Evolutionary conservation across 129 eudicot species (phyloP).

Genomic region (Saussurea involucrata): DNA sequence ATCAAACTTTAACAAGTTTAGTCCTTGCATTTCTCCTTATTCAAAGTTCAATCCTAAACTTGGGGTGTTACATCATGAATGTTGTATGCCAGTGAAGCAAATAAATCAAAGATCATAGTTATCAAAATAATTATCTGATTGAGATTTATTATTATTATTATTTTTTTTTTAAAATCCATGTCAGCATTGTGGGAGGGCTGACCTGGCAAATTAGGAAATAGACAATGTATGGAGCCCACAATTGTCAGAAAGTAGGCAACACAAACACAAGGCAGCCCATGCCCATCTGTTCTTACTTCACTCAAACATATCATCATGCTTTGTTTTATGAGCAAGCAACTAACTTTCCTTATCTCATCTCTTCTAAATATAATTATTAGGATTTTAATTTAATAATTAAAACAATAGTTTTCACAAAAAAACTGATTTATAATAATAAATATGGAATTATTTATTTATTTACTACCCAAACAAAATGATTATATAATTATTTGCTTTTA

Average conservation of each 20-base stretch:
- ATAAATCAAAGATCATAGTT: not conserved
- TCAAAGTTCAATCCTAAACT: not conserved
- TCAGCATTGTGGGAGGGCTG: slow-evolving; percentile 6
- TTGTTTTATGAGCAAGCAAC: slow-evolving; percentile 32
- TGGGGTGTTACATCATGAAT: not conserved
- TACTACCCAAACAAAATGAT: not conserved
- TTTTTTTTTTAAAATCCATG: not conserved
- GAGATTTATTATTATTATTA: not conserved
- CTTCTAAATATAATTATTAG: not conserved
- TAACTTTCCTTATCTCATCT: not conserved
- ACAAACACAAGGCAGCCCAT: slow-evolving; percentile 38
- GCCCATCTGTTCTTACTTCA: slow-evolving; percentile 25
- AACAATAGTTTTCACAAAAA: not conserved
- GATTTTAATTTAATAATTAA: not conserved
- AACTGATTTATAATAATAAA: not conserved
- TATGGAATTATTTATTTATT: not conserved
- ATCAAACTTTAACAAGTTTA: not conserved
- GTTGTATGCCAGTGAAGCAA: not conserved
- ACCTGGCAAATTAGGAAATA: slow-evolving; percentile 23
- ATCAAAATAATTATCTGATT: not conserved
- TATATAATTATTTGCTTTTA: not conserved
- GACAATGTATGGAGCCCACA: slow-evolving; percentile 9
- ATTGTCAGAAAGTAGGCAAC: slow-evolving; percentile 21
- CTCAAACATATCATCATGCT: slow-evolving; percentile 32
- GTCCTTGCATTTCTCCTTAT: not conserved